These are phyloP conservation scores for Golubevia pallescens DNA, from an alignment of 1,284 basidiomycete species.

Conservation along the genomic window DNA sequence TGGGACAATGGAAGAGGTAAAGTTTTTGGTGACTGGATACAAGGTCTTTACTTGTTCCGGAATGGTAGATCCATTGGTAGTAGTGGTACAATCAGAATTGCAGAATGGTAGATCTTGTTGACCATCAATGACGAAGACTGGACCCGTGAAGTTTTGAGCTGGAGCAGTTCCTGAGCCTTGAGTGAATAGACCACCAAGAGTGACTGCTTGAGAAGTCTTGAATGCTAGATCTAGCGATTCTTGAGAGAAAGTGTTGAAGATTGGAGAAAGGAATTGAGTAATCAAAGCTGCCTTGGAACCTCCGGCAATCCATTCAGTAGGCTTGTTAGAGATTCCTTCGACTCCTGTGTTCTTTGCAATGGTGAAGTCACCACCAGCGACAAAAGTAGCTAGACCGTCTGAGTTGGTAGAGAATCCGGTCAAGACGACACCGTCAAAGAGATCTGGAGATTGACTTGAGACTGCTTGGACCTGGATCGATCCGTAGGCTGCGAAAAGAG, in stretches of 20 bases:
- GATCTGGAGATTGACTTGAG: conserved; percentile 6
- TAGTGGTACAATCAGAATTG: background rate
- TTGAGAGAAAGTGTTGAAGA: conserved; percentile 5
- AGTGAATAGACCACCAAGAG: conserved; percentile 19
- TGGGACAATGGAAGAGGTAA: background rate
- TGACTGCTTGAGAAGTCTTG: conserved; percentile 14
- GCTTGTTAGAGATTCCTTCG: conserved; percentile 3
- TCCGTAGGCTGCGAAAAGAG: conserved; percentile 11
- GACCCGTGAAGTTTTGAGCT: conserved; percentile 11
- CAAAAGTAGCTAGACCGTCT: conserved; percentile 10
- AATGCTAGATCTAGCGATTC: conserved; percentile 5
- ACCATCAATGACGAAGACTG: conserved; percentile 14
- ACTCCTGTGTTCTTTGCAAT: conserved; percentile 13
- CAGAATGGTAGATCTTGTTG: conserved; percentile 10
- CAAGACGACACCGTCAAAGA: conserved; percentile 17
- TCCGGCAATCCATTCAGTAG: conserved; percentile 13
- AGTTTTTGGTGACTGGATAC: background rate
- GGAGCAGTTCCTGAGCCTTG: conserved; percentile 8
- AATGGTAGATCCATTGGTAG: background rate
- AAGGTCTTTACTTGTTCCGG: background rate
- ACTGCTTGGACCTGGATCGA: conserved; percentile 12
- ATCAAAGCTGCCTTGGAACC: conserved; percentile 10
- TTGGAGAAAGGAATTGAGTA: conserved; percentile 13
- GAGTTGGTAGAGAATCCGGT: conserved; percentile 16
- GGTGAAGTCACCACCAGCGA: conserved; percentile 11